Base-by-base conservation (phyloP, 192 early-diverging fungal genomes). In the Coemansia sp. region DNA sequence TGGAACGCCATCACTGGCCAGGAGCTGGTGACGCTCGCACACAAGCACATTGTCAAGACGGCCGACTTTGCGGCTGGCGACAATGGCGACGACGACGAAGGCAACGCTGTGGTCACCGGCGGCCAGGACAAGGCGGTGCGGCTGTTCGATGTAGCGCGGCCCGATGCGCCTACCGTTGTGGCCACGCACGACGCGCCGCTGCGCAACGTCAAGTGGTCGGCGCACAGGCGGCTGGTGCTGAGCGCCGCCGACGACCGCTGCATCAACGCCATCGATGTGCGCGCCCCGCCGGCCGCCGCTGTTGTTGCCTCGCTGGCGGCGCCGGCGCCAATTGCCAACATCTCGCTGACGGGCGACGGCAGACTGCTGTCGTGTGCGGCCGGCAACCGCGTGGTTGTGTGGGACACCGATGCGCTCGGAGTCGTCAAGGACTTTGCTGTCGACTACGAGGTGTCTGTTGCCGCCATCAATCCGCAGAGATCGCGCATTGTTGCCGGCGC, bases 1-100 rank as follows among this genome's bases (percentile, higher is more conserved):
- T 96, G 94, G 94, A 87, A 95, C 73, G 95, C 94, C 57, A 85
- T 88, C 50, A 90, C 85, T 6, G 94, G 94, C 13, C 79, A 88
- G 38, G 85, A 88, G 23, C 70, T 91, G 6, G 76, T 87, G 67
- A 88, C 92, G 11, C 86, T 96, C 57, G 70, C 77, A 10, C 94
- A 96, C 68, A 67, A 81, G 12, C 92, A 95, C 68, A 92, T 96
- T 79, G 93, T 96, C 37, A 89, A 92, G 58, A 84, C 86, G 63
- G 90, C 92, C 50, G 94, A 96, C 68, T 88, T 96, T 69, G 87
- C 83, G 5, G 86, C 86, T 39, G 92, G 91, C 72, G n/a, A 41
- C 61, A 26, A 19, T 9, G 64, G 47, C 48, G 85, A 83, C 7
- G 85, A 21, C 72, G n/a, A 41, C 61, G 26, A 19, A 12, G 64